Base-by-base conservation (phyloP, 1,139 yeast species). In the Debaryomyces sp. region DNA sequence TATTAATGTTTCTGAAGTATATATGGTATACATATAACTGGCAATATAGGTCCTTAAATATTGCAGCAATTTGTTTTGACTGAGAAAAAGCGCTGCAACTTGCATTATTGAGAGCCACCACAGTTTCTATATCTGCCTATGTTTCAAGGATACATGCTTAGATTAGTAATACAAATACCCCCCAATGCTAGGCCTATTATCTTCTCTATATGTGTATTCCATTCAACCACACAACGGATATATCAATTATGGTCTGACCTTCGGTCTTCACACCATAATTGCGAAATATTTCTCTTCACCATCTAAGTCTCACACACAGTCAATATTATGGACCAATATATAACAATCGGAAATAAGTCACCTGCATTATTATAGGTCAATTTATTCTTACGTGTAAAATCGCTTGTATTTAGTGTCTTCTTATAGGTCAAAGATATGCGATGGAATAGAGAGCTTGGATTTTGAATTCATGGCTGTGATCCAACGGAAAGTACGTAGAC, bases 81-180 rank as follows among this genome's bases (percentile, higher is more conserved):
- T 35, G 24, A 6, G 26, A 5, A 18, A 21, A 21, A 35, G 2
- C n/a, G 23, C 23, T 35, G 38, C 38, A 35, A 35, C 38, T 35
- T 35, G 26, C 38, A 12, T 9, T 18, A 34, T 21, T 35, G 38
- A 35, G 38, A 21, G 38, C 38, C 38, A 35, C 38, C 26, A 35
- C 23, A n/a, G 26, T 35, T 15, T 17, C 22, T 15, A 10, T 32
- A 15, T 30, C 22, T 15, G 21, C 12, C 15, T 12, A 32, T 32
- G 35, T 15, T 30, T 30, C 10, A 15, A 10, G n/a, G 8, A 32
- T 17, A 27, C 30, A 27, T 32, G 3, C 10, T 32, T 32, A 6
- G 15, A 35, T 35, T 35, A 18, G 38, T 18, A 21, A 35, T 35
- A 8, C 12, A 30, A n/a, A 29, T 29, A 15, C 35, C 21, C 35